phyloP scores from a whole-genome alignment of 2,329 filamentous ascomycete genomes.

The Sporothrix globosa region DNA sequence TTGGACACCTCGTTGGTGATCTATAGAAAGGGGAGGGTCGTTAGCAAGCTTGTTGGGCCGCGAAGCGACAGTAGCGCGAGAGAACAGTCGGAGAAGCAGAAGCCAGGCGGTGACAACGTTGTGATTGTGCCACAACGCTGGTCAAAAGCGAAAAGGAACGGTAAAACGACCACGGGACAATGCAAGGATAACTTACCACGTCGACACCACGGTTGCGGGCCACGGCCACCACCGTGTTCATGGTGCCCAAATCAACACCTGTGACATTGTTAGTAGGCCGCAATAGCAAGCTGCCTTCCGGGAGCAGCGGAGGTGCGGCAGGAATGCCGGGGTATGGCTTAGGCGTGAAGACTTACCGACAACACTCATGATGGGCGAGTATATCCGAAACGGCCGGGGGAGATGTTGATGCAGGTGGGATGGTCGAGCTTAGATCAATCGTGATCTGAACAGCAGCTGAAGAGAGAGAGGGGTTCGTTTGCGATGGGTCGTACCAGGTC shows the following conservation, averaged over 20 bases:
- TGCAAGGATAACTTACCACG: constrained; percentile 70
- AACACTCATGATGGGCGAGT: constrained; percentile 37
- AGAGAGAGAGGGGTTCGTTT: background rate
- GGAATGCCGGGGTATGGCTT: no score
- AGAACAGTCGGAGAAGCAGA: background rate
- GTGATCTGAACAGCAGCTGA: constrained; percentile 16
- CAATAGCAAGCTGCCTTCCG: background rate
- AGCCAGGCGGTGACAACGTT: background rate
- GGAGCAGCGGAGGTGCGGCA: background rate
- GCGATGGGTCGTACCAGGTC: constrained; percentile 19
- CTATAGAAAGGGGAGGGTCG: constrained; percentile 50
- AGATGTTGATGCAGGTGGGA: background rate
- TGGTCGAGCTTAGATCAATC: constrained; percentile 14
- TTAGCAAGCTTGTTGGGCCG: constrained; percentile 10
- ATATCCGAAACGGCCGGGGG: constrained; percentile 21
- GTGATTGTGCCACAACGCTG: background rate
- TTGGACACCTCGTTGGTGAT: constrained; percentile 99
- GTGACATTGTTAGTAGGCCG: constrained; percentile 30
- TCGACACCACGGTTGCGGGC: constrained; percentile 98
- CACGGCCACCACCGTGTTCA: constrained; percentile 97
- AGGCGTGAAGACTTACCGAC: constrained; percentile 34
- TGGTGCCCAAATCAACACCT: constrained; percentile 93
- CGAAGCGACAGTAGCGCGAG: constrained; percentile 30
- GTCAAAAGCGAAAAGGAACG: constrained; percentile 15
- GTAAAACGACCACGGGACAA: constrained; percentile 24